Evolutionary conservation across 208 protist genomes (phyloP).

Genomic region (Strigomonas galati): DNA sequence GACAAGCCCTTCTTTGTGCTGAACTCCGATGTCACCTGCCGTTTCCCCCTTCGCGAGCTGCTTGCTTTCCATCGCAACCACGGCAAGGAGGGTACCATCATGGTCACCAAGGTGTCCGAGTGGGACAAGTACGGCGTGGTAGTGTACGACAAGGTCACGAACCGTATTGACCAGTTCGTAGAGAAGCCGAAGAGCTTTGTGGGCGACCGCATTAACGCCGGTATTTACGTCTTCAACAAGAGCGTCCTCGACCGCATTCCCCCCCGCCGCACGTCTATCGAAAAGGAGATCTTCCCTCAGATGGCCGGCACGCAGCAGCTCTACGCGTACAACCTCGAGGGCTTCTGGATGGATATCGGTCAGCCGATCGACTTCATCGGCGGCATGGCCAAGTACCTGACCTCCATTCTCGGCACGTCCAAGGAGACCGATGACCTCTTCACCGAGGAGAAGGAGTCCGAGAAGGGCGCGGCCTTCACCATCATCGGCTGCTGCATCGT

Average conservation of each 20-base stretch:
- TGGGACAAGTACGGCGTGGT: slow-evolving; percentile 98
- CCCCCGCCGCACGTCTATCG: slow-evolving; percentile 92
- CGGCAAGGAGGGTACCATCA: slow-evolving; percentile 96
- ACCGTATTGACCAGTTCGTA: slow-evolving; percentile 92
- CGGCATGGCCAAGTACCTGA: slow-evolving; percentile 88
- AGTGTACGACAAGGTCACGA: slow-evolving; percentile 84
- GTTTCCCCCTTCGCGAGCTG: slow-evolving; percentile 94
- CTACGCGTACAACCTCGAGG: slow-evolving; percentile 93
- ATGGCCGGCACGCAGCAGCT: slow-evolving; percentile 93
- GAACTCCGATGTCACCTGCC: slow-evolving; percentile 97
- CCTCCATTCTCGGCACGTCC: slow-evolving; percentile 37
- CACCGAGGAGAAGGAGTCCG: slow-evolving; percentile 26
- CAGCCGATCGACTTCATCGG: slow-evolving; percentile 94
- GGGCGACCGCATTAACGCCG: slow-evolving; percentile 97
- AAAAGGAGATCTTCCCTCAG: slow-evolving; percentile 96
- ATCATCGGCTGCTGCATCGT: slow-evolving; percentile 82
- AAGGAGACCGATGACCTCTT: slow-evolving; percentile 30
- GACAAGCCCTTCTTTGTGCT: slow-evolving; percentile 97
- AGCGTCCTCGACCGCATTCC: slow-evolving; percentile 94
- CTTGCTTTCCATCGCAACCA: slow-evolving; percentile 94
- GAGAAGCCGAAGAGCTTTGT: slow-evolving; percentile 96
- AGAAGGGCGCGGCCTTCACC: slow-evolving; percentile 27
- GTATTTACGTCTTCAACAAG: slow-evolving; percentile 97
- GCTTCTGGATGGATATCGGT: slow-evolving; percentile 99
- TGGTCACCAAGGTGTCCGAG: slow-evolving; percentile 95